phyloP scores from a whole-genome alignment of 768 basidiomycete species.

The Trametes gibbosa region DNA sequence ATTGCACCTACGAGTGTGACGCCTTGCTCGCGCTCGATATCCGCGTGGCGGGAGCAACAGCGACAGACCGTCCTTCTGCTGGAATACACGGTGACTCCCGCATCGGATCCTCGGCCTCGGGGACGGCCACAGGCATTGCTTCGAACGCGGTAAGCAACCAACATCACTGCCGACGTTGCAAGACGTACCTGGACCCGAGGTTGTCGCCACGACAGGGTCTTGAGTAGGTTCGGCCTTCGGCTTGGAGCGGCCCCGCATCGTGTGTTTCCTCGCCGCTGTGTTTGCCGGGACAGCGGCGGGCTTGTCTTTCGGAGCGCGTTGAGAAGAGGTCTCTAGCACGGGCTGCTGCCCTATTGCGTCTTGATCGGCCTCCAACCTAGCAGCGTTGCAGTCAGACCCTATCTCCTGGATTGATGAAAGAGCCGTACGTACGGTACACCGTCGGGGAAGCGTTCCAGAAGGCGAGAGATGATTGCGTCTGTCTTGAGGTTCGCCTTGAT shows the following conservation, averaged over 20 bases:
- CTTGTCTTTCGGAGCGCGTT: too few species aligned
- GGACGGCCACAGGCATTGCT: too few species aligned
- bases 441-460: neutral
- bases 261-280: too few species aligned
- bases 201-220: too few species aligned
- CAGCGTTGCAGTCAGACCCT: neutral
- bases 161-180: too few species aligned
- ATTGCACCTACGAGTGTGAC: neutral
- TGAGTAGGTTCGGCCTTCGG: too few species aligned
- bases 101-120: neutral
- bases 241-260: too few species aligned
- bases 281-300: too few species aligned
- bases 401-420: neutral
- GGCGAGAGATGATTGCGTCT: neutral
- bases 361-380: neutral
- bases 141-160: too few species aligned
- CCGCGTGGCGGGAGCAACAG: neutral
- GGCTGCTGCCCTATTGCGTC: too few species aligned
- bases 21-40: conserved; percentile 1
- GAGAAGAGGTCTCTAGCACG: too few species aligned
- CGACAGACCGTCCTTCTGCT: neutral
- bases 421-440: neutral
- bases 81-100: neutral
- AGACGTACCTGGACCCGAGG: too few species aligned
- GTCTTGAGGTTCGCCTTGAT: conserved; percentile 5